These are phyloP conservation scores for Lagerstroemia speciosa DNA, from an alignment of 345 rosid genomes.

Conservation along the genomic window DNA sequence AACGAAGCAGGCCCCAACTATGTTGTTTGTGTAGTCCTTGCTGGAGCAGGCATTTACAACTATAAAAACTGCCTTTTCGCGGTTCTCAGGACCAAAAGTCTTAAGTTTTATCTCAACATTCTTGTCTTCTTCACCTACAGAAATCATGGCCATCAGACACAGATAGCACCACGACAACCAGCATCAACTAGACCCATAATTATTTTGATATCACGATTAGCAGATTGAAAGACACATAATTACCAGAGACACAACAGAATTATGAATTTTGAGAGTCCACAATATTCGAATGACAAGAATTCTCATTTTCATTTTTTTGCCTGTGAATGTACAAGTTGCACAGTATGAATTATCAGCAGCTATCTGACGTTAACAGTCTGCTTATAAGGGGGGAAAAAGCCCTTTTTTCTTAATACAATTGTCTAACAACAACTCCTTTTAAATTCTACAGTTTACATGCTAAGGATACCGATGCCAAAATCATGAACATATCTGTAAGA, in stretches of 20 bases:
- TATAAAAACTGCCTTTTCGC: conserved; percentile 63
- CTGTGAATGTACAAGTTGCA: background rate
- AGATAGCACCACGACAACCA: background rate
- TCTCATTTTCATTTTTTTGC: background rate
- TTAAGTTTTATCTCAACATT: conserved; percentile 84
- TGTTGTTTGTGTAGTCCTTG: conserved; percentile 73
- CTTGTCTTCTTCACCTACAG: conserved; percentile 84
- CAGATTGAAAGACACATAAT: background rate
- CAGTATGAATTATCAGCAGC: background rate
- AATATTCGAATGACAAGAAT: background rate
- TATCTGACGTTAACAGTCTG: background rate
- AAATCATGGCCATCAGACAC: background rate
- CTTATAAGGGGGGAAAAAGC: no score
- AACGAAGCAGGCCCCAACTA: conserved; percentile 95
- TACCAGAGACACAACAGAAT: background rate
- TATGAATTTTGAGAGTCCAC: background rate
- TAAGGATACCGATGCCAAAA: background rate
- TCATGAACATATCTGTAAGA: background rate
- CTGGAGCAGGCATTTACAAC: conserved; percentile 93
- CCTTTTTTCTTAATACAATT: no score
- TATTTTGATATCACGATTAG: background rate
- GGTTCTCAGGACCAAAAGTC: conserved; percentile 53
- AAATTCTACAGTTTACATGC: background rate
- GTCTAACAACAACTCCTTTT: background rate
- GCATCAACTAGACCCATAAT: background rate